phyloP scores from a whole-genome alignment of 1,139 yeast species.

The Geotrichum citri-aurantii region DNA sequence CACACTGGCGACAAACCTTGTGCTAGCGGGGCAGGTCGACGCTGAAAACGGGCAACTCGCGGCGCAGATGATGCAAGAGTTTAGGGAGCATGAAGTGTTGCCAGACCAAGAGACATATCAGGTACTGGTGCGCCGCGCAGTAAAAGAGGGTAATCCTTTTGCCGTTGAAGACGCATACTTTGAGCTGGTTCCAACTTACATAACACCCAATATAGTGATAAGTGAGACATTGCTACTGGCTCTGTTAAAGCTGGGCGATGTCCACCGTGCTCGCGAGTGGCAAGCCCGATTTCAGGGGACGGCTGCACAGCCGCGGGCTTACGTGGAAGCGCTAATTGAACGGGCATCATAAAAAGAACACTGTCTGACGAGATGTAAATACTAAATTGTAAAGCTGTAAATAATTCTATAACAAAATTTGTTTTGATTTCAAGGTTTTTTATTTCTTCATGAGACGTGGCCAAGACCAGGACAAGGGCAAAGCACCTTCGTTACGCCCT shows the following conservation, averaged over 20 bases:
- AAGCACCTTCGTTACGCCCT: not conserved
- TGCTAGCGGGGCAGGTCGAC: not conserved
- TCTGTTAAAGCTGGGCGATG: not conserved
- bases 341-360: not conserved
- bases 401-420: no score
- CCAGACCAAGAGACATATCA: conserved; percentile 29
- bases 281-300: conserved; percentile 2
- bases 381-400: not conserved
- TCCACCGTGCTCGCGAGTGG: conserved; percentile 3
- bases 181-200: conserved; percentile 3
- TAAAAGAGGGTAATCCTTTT: not conserved
- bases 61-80: conserved; percentile 15
- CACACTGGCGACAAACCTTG: conserved; percentile 6
- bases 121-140: conserved; percentile 17
- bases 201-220: not conserved
- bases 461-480: not conserved
- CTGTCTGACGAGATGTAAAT: not conserved
- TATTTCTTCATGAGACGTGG: no score
- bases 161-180: conserved; percentile 10
- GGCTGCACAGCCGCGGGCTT: not conserved
- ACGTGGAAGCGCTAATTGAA: not conserved
- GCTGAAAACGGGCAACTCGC: not conserved
- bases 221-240: conserved; percentile 8
- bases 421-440: not conserved
- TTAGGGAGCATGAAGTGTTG: conserved; percentile 18